These are phyloP conservation scores for Westerdykella sp. DNA, from an alignment of 2,329 filamentous ascomycete species.

Conservation along the genomic window DNA sequence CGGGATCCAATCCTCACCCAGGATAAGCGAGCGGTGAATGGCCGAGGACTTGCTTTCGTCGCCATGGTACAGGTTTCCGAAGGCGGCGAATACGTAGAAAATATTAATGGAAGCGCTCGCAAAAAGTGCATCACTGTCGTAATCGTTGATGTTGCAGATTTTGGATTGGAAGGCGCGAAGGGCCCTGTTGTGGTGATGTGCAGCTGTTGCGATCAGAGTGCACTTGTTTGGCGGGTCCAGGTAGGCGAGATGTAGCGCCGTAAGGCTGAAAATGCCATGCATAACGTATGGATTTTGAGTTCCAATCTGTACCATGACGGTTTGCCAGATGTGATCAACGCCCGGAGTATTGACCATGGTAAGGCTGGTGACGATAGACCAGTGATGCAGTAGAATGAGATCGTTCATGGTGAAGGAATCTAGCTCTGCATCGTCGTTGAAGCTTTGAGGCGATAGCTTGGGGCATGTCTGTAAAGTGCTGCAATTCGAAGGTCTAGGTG, in stretches of 20 bases:
- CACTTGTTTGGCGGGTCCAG: slow-evolving; percentile 4
- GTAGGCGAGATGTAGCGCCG: slow-evolving; percentile 14
- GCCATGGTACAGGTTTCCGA: slow-evolving; percentile 12
- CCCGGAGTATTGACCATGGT: slow-evolving; percentile 7
- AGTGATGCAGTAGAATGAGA: slow-evolving; percentile 16
- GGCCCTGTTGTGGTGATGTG: slow-evolving; percentile 9
- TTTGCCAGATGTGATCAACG: slow-evolving; percentile 10
- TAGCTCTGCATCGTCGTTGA: background rate
- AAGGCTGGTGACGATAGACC: slow-evolving; percentile 10
- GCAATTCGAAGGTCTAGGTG: background rate
- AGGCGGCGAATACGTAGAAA: slow-evolving; percentile 15
- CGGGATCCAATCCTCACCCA: slow-evolving; percentile 18
- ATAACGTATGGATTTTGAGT: slow-evolving; percentile 12
- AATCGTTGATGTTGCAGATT: slow-evolving; percentile 2
- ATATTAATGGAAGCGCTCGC: slow-evolving; percentile 10
- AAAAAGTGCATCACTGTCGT: slow-evolving; percentile 12
- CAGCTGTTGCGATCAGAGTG: slow-evolving; percentile 3
- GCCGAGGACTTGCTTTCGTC: background rate
- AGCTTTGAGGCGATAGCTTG: background rate
- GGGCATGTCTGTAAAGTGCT: background rate
- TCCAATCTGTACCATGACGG: slow-evolving; percentile 8
- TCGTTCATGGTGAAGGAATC: slow-evolving; percentile 10
- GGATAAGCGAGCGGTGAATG: slow-evolving; percentile 7
- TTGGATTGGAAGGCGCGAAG: slow-evolving; percentile 10
- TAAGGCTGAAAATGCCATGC: slow-evolving; percentile 13